phyloP scores from a whole-genome alignment of 2,329 filamentous ascomycete genomes.

The Botrytis galanthina region DNA sequence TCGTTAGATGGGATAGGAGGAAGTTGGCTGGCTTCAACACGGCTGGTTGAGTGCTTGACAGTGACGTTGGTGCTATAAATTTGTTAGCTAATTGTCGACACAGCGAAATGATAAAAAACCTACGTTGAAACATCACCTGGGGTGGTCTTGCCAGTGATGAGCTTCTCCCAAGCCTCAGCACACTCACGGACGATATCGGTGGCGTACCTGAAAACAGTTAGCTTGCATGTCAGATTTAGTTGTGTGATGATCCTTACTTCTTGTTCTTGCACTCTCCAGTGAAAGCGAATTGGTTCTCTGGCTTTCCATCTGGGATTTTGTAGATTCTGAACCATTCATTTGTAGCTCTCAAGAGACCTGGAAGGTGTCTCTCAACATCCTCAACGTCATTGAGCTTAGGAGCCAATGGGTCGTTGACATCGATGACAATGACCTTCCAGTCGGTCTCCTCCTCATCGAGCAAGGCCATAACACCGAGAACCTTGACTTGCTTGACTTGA shows the following conservation, averaged over 20 bases:
- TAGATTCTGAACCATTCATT: conserved; percentile 99
- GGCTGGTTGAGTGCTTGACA: conserved; percentile 70
- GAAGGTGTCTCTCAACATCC: conserved; percentile 97
- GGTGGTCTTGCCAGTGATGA: conserved; percentile 85
- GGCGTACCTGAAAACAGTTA: conserved; percentile 68
- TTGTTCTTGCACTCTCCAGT: conserved; percentile 99
- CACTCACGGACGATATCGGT: conserved; percentile 95
- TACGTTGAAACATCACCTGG: conserved; percentile 79
- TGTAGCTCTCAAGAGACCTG: conserved; percentile 92
- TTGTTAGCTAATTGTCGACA: conserved; percentile 35
- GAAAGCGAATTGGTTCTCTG: conserved; percentile 99
- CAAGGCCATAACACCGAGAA: conserved; percentile 97
- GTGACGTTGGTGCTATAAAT: conserved; percentile 72
- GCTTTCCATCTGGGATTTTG: conserved; percentile 99
- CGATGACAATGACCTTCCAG: conserved; percentile 99
- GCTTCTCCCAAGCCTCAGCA: conserved; percentile 92
- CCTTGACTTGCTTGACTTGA: conserved; percentile 99
- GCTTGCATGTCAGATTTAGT: neutral
- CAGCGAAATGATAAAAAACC: conserved; percentile 42
- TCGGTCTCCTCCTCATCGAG: conserved; percentile 99
- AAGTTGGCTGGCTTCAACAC: conserved; percentile 66
- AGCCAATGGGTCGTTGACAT: conserved; percentile 94
- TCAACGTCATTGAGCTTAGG: conserved; percentile 97
- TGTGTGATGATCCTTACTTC: conserved; percentile 58
- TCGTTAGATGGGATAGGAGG: conserved; percentile 75